Conservation (phyloP, 2,329 filamentous ascomycete genomes). For the Lachnellula arida region DNA sequence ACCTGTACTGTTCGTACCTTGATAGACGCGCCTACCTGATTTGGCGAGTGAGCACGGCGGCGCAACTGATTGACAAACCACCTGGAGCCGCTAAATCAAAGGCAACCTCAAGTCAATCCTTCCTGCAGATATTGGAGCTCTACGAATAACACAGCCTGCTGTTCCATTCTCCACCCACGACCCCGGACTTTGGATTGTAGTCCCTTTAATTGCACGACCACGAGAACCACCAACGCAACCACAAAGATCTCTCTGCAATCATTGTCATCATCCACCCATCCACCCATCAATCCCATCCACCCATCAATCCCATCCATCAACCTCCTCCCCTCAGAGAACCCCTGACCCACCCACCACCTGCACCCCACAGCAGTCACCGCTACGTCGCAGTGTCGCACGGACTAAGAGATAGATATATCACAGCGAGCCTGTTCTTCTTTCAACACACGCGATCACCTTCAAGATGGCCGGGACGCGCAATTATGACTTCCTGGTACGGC, state of each 20-base stretch:
- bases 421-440: neutral
- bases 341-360: conserved; percentile 3
- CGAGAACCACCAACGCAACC: neutral
- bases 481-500: conserved; percentile 93
- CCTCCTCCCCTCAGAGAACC: neutral
- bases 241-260: neutral
- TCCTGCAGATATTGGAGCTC: neutral
- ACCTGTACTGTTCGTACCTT: too few species aligned
- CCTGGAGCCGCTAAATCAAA: neutral
- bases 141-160: neutral
- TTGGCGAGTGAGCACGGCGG: neutral
- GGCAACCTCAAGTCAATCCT: neutral
- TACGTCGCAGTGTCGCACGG: conserved; percentile 6
- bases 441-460: conserved; percentile 18
- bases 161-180: neutral
- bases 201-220: neutral
- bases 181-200: neutral
- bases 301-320: neutral
- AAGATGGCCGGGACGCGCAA: conserved; percentile 94
- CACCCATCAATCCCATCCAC: neutral
- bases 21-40: neutral
- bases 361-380: conserved; percentile 7
- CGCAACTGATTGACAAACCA: neutral
- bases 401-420: neutral
- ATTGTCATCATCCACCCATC: neutral